phyloP scores from a whole-genome alignment of 148 eudicot genomes.

The Camellia granthamiana region DNA sequence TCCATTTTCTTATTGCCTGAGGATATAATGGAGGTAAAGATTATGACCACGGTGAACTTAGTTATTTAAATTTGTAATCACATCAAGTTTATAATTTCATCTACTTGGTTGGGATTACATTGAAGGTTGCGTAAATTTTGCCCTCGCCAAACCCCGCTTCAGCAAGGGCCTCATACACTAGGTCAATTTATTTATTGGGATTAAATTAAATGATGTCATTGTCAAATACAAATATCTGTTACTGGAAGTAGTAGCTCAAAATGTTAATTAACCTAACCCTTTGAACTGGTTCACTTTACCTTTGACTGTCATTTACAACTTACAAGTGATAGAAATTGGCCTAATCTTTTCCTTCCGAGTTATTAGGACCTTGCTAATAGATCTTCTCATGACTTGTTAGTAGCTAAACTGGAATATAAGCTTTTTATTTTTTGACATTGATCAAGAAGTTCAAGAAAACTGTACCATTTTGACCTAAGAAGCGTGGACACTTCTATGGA shows the following conservation, averaged over 20 bases:
- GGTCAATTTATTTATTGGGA: too few species aligned
- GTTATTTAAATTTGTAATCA: neutral
- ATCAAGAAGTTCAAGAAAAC: neutral
- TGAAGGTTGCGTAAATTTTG: too few species aligned
- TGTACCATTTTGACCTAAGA: neutral
- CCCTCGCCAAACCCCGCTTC: too few species aligned
- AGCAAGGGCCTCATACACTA: too few species aligned
- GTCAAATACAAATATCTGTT: neutral
- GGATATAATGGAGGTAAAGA: constrained; percentile 83
- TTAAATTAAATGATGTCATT: neutral
- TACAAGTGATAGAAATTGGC: neutral
- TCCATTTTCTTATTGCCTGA: constrained; percentile 91
- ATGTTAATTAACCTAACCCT: neutral
- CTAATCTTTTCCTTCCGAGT: neutral
- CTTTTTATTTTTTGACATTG: neutral
- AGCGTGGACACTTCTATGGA: too few species aligned
- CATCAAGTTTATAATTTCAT: neutral
- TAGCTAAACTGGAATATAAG: neutral
- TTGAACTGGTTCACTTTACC: neutral
- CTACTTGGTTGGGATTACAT: neutral
- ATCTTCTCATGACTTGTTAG: neutral
- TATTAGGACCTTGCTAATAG: neutral
- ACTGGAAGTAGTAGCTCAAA: neutral
- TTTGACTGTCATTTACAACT: neutral
- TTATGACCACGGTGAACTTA: neutral